phyloP scores from a whole-genome alignment of 495 filamentous ascomycete species.

The Polyplosphaeria fusca region DNA sequence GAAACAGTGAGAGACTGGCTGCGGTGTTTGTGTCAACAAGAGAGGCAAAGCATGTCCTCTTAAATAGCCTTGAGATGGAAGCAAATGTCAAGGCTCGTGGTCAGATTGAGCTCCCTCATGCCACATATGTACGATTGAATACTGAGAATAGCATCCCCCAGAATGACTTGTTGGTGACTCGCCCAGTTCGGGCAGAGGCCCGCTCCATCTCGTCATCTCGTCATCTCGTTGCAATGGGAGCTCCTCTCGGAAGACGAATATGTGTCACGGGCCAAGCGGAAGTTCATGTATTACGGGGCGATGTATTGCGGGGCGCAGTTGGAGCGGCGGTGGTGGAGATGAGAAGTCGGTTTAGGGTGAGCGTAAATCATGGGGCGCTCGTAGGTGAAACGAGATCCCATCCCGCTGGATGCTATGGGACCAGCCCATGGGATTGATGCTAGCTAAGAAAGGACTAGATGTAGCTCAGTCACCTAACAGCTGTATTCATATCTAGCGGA shows the following conservation, averaged over 20 bases:
- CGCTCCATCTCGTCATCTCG: slow-evolving; percentile 1
- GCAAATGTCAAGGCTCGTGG: background rate
- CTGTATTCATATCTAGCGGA: too few species aligned
- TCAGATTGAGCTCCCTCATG: slow-evolving; percentile 3
- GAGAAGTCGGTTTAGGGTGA: background rate
- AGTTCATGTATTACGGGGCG: slow-evolving; percentile 2
- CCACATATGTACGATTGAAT: slow-evolving; percentile 5
- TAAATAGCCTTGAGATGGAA: slow-evolving; percentile 2
- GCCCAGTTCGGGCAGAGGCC: background rate
- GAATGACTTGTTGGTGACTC: slow-evolving; percentile 1
- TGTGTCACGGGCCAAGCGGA: background rate
- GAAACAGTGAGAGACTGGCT: slow-evolving; percentile 1
- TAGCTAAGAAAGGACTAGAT: too few species aligned
- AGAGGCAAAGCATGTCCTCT: slow-evolving; percentile 3
- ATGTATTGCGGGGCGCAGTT: slow-evolving; percentile 3
- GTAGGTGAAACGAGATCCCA: background rate
- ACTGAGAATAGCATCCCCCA: background rate
- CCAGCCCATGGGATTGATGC: too few species aligned
- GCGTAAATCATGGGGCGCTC: background rate
- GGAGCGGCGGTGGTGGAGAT: slow-evolving; percentile 1
- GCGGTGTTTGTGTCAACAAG: slow-evolving; percentile 2
- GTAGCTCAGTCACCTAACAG: too few species aligned
- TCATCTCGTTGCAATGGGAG: background rate
- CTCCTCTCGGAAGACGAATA: background rate
- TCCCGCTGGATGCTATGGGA: too few species aligned